phyloP scores from a whole-genome alignment of 129 eudicot genomes.

The Ambrosia artemisiifolia region DNA sequence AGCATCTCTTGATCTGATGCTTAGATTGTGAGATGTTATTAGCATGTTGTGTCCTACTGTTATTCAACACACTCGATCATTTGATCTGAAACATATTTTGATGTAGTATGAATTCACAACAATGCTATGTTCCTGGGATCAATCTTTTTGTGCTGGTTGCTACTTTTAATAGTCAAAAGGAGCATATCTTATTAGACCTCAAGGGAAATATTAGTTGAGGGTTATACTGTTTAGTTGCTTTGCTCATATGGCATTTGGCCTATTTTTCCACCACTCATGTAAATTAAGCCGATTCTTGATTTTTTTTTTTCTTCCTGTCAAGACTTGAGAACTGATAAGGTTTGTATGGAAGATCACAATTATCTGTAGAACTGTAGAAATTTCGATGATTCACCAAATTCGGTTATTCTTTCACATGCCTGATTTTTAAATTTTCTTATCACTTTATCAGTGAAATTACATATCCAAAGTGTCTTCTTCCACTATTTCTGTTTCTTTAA shows the following conservation, averaged over 20 bases:
- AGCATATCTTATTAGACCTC: background rate
- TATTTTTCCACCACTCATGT: no score
- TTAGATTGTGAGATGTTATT: background rate
- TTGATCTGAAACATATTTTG: background rate
- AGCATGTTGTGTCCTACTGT: background rate
- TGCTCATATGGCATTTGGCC: no score
- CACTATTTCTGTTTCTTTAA: background rate
- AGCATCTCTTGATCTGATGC: background rate
- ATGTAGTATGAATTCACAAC: background rate
- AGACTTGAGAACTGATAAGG: background rate
- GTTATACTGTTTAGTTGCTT: no score
- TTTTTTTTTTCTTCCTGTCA: background rate
- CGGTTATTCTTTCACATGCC: background rate
- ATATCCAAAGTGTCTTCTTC: background rate
- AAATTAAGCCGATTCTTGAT: no score
- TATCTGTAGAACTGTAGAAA: background rate
- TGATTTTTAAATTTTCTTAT: background rate
- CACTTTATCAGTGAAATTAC: background rate
- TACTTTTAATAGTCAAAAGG: background rate
- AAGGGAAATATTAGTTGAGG: no score
- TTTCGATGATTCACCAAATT: background rate
- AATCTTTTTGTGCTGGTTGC: background rate
- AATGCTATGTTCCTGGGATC: background rate
- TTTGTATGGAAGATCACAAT: background rate
- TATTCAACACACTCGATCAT: background rate